A percentile compares a stretch with the other conserved stretches of the same genome.
Evolutionary conservation across 441 rosid species (phyloP).

Genomic region (Sinapis alba): DNA sequence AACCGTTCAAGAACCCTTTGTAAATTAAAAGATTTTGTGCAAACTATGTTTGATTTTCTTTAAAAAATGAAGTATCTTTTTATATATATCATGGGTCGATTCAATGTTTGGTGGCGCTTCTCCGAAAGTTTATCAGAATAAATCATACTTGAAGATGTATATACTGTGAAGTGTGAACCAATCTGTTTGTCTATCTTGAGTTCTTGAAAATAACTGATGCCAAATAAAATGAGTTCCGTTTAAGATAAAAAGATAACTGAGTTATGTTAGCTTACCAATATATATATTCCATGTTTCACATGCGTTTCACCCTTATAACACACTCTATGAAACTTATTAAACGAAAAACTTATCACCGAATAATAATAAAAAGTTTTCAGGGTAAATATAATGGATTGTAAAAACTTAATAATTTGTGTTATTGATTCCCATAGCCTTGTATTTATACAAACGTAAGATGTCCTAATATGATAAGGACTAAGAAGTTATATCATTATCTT

Average conservation of each 20-base stretch:
- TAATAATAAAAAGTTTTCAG: not conserved
- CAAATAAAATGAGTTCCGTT: not conserved
- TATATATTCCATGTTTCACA: not conserved
- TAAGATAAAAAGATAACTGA: not conserved
- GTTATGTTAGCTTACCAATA: not conserved
- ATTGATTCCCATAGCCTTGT: too few species aligned
- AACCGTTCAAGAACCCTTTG: constrained; percentile 12
- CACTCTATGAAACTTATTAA: not conserved
- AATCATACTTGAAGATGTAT: not conserved
- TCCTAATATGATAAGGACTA: too few species aligned
- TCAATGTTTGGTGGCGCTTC: not conserved
- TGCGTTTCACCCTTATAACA: not conserved
- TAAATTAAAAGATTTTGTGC: not conserved
- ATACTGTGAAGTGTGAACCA: not conserved
- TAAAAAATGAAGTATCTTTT: too few species aligned
- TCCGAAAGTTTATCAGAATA: not conserved
- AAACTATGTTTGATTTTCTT: not conserved
- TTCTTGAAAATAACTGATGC: not conserved
- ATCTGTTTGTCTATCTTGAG: not conserved
- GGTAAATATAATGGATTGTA: too few species aligned
- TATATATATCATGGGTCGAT: not conserved
- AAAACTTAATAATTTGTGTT: too few species aligned
- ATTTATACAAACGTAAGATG: too few species aligned
- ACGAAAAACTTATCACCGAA: not conserved
- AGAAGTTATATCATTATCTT: too few species aligned